Conservation (phyloP, 306 rosid genomes). For the Boehmeria nivea region DNA sequence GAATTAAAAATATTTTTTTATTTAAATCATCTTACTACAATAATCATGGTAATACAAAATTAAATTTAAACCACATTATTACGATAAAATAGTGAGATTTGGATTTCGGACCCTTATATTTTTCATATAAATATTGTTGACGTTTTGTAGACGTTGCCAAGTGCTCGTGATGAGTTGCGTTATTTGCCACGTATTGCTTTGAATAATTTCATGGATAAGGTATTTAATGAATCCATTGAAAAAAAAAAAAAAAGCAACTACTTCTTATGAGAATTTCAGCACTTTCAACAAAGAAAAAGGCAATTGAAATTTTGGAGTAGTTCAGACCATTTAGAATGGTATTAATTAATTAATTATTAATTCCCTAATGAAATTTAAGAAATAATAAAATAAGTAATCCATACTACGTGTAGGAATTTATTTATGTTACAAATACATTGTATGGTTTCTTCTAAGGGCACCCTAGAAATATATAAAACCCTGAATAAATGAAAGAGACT, state of each 20-base stretch:
- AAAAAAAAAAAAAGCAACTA: background rate
- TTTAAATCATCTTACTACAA: too few species aligned
- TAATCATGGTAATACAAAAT: too few species aligned
- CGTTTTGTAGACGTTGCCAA: background rate
- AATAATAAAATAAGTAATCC: background rate
- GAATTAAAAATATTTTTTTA: too few species aligned
- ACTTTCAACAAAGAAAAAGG: background rate
- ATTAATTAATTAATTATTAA: too few species aligned
- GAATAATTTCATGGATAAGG: background rate
- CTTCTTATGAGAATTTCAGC: too few species aligned
- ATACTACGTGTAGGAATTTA: background rate
- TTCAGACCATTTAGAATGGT: background rate
- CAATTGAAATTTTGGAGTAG: background rate
- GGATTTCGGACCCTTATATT: too few species aligned
- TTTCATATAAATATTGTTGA: background rate
- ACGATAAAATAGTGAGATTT: too few species aligned
- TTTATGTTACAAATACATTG: background rate
- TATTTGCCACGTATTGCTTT: slow-evolving; percentile 5
- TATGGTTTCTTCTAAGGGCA: too few species aligned
- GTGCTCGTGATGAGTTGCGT: slow-evolving; percentile 3
- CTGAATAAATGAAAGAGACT: too few species aligned
- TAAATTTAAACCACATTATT: too few species aligned
- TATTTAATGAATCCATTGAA: background rate
- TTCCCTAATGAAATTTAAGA: background rate
- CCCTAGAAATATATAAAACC: too few species aligned